phyloP scores from a whole-genome alignment of 192 early-diverging fungal genomes.

The Neocallimastix lanati region DNA sequence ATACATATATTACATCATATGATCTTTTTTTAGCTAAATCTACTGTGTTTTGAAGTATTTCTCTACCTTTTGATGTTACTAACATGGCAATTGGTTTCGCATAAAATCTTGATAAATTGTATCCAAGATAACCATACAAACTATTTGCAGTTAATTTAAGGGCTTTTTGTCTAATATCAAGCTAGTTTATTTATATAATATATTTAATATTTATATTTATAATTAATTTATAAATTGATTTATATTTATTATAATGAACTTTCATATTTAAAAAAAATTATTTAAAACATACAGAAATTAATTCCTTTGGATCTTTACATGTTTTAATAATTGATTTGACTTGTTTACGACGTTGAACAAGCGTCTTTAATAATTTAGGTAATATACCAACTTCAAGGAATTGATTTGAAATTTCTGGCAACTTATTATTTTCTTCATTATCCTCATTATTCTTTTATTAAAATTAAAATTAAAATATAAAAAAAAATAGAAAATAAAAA shows the following conservation, averaged over 20 bases:
- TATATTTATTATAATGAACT: no score
- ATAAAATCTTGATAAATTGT: constrained; percentile 78
- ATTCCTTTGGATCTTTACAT: constrained; percentile 14
- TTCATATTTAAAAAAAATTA: constrained; percentile 1
- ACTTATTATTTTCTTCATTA: constrained; percentile 26
- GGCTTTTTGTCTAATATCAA: constrained; percentile 82
- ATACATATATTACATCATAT: background rate
- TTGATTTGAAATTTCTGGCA: constrained; percentile 65
- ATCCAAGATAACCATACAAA: constrained; percentile 98
- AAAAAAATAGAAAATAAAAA: no score
- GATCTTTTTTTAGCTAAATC: constrained; percentile 45
- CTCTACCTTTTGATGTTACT: constrained; percentile 82
- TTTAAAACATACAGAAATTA: background rate
- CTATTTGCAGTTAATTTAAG: constrained; percentile 95
- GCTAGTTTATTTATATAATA: constrained; percentile 24
- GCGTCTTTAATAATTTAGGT: constrained; percentile 63
- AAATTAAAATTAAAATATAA: no score
- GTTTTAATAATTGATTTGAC: constrained; percentile 83
- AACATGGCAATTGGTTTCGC: constrained; percentile 96
- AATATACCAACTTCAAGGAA: constrained; percentile 53
- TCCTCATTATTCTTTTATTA: background rate
- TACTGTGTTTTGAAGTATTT: constrained; percentile 87
- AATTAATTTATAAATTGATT: no score
- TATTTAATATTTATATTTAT: no score
- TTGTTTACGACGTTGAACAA: constrained; percentile 73